Evolutionary conservation across 2,329 filamentous ascomycete species (phyloP), one percentile per base, ranked within the genome.

Genomic region (Alternaria dauci): DNA sequence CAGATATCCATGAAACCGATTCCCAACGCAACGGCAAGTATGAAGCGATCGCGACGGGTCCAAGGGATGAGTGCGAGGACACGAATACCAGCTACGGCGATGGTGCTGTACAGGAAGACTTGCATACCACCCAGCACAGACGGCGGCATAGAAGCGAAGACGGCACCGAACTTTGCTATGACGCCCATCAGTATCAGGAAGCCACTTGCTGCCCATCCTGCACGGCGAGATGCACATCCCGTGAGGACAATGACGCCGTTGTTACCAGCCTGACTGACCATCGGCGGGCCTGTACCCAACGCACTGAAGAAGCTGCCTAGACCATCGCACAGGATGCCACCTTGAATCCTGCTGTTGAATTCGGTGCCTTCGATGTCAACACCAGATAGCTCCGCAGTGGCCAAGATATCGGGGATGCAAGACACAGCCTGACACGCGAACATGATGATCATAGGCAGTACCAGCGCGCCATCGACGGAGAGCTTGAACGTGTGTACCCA

Each of bases 81-180:
- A 3, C 71, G 64, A 23, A 75, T 65, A 43, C 71, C 71, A 14
- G 70, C 70, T 20, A 74, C 70, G 9, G 69, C 66, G 20, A 73
- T 73, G 11, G 69, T 74, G 50, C 64, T 67, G 52, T 73, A 73
- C 12, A 73, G 59, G 39, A 73, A 74, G 8, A 73, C 69, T 59
- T 83, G 81, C 80, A 83, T 83, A 8, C 81, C 81, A 5, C 81
- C 81, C 1, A 84, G 73, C 7, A 83, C 80, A 5, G 81, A 80
- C 4, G 72, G 71, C 16, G 69, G 70, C 68, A 74, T 73, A 7
- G 66, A 71, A 23, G 72, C 71, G 55, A 73, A 72, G 2, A 74
- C 62, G 8, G 71, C 70, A 7, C 72, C 71, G 23, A 74, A 73
- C 39, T 74, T 74, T 6, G 70, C 71, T 28, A 73, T 56, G 8